Evolutionary conservation across 148 eudicot genomes (phyloP).

Genomic region (Rhododendron henanense): DNA sequence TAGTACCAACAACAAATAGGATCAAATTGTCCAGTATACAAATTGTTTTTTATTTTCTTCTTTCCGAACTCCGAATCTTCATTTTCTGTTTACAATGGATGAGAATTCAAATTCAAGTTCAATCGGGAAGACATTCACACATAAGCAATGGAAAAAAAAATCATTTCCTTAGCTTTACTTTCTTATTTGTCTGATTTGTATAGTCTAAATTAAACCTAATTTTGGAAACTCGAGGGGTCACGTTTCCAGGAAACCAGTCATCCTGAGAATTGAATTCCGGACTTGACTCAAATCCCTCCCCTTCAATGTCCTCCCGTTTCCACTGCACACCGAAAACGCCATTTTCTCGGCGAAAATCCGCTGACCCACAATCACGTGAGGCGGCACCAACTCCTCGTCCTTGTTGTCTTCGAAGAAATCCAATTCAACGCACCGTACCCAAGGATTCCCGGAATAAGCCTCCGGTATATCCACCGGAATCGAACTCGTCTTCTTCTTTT

Average conservation of each 20-base stretch:
- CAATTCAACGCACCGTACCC: slow-evolving; percentile 19
- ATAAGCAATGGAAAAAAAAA: neutral
- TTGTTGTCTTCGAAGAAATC: slow-evolving; percentile 20
- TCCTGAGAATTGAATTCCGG: slow-evolving; percentile 58
- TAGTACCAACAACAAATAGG: no score
- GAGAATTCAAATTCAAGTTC: neutral
- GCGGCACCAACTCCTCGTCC: slow-evolving; percentile 50
- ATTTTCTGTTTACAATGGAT: neutral
- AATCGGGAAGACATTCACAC: neutral
- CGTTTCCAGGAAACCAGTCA: slow-evolving; percentile 78
- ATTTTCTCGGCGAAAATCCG: slow-evolving; percentile 36
- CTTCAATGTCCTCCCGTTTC: slow-evolving; percentile 49
- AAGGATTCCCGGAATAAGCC: slow-evolving; percentile 5
- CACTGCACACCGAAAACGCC: slow-evolving; percentile 37
- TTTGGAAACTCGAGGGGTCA: slow-evolving; percentile 12
- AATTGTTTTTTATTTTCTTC: neutral
- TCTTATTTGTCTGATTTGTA: neutral
- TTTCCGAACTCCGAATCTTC: neutral
- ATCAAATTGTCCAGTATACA: no score
- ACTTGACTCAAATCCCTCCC: slow-evolving; percentile 62
- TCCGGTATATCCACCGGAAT: slow-evolving; percentile 43
- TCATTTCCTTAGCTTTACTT: neutral
- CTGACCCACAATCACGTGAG: slow-evolving; percentile 54
- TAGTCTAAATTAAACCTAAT: neutral
- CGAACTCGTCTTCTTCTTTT: slow-evolving; percentile 23